These are phyloP conservation scores for Globisporangium uncinulatum DNA, from an alignment of 352 stramenopile species.

Conservation along the genomic window DNA sequence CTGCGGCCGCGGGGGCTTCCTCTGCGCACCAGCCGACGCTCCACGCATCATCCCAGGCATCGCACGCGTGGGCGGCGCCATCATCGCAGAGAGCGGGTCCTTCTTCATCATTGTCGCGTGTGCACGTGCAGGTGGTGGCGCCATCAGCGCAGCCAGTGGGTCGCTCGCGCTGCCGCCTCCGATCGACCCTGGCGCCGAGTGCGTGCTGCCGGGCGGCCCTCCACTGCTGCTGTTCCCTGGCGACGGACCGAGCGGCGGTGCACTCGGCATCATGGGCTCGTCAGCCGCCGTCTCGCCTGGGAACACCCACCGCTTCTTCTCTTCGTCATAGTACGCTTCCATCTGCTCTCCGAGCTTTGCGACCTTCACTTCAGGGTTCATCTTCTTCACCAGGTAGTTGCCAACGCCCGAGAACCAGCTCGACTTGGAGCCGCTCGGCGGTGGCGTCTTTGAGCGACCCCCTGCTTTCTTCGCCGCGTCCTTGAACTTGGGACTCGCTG, in stretches of 20 bases:
- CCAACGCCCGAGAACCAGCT: constrained; percentile 47
- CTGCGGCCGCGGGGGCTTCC: constrained; percentile 66
- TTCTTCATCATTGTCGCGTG: constrained; percentile 70
- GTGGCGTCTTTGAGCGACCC: constrained; percentile 71
- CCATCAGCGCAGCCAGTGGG: constrained; percentile 77
- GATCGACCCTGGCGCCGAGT: constrained; percentile 69
- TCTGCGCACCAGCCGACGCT: constrained; percentile 22
- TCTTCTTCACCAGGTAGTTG: constrained; percentile 61
- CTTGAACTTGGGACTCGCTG: constrained; percentile 59
- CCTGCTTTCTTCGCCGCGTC: constrained; percentile 40
- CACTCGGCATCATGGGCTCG: constrained; percentile 54
- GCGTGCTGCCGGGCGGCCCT: constrained; percentile 29
- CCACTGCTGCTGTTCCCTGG: constrained; percentile 36
- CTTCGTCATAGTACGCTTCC: constrained; percentile 79
- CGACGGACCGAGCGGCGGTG: constrained; percentile 60
- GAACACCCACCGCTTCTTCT: constrained; percentile 86
- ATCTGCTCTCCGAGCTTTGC: constrained; percentile 73
- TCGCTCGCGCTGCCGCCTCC: constrained; percentile 33
- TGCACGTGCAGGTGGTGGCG: constrained; percentile 53
- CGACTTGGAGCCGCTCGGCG: constrained; percentile 57
- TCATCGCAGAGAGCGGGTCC: constrained; percentile 81
- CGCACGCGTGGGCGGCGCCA: constrained; percentile 59
- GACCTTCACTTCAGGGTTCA: constrained; percentile 82
- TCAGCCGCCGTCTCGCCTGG: constrained; percentile 66
- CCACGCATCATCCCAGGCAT: constrained; percentile 27